Evolutionary conservation across 1,284 basidiomycete genomes (phyloP), one percentile per base, ranked within the genome.

Genomic region (Gymnopus androsaceus): DNA sequence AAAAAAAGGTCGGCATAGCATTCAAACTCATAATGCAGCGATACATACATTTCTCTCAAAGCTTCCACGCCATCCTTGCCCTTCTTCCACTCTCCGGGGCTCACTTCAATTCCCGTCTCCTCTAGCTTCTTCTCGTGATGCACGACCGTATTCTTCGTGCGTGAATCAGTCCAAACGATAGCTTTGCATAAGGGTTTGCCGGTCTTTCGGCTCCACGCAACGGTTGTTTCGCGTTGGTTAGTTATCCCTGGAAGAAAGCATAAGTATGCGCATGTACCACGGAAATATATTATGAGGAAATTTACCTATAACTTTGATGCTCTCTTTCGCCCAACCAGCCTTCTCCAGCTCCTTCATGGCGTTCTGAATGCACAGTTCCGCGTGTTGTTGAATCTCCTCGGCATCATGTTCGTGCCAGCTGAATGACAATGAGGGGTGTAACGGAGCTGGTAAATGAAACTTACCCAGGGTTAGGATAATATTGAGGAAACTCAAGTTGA

Each of bases 371-470:
- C 93, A 95, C 55, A 78, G 75, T 54, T 93, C 83, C 61, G 92
- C 89, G 57, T 87, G 83, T 56, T 84, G 76, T 62, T 91, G 84
- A 64, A 98, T 91, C 68, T 95, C 94, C 47, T 83, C 76, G 1
- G 94, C 85, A 68, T 97, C 90, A 71, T 99, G 97, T 63, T 96
- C 95, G 71, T 98, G 96, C 96, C 96, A 98, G 61, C 86, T 92
- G 63, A 56, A 34, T 28, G 36, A 54, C 14, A 55, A 48, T 40
- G 31, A 8, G 8, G 27, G 33, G 14, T 15, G n/a, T 25, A 44
- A 21, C 8, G 17, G 25, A 25, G 41, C 11, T n/a, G 27, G 11
- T 15, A 25, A 4, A 46, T 4, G 4, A 8, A 12, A 73, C 82
- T 63, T 60, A 88, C 88, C 94, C 92, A 5, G 93, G 92, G 66